Conservation (phyloP, 2,329 filamentous ascomycete genomes). For the Apiospora arundinis region DNA sequence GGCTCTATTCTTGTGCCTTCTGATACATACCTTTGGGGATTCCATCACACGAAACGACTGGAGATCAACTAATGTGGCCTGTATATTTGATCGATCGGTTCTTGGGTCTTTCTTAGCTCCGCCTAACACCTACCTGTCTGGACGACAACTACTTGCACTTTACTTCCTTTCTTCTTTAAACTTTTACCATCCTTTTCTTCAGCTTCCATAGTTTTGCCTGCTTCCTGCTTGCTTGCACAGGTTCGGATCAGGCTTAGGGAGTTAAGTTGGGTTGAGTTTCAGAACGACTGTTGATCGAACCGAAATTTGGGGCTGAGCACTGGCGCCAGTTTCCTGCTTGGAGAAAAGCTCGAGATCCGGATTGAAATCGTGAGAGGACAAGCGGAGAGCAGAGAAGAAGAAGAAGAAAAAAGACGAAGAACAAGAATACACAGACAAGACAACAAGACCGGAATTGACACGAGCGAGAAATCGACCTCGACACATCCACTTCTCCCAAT, state of each 20-base stretch:
- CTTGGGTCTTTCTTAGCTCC: constrained; percentile 37
- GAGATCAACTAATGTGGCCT: constrained; percentile 41
- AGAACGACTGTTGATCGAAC: constrained; percentile 17
- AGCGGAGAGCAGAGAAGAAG: not conserved
- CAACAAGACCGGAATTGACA: not conserved
- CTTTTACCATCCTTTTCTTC: constrained; percentile 20
- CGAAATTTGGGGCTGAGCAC: constrained; percentile 17
- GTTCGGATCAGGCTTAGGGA: constrained; percentile 20
- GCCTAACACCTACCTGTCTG: constrained; percentile 18
- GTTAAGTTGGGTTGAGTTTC: constrained; percentile 19
- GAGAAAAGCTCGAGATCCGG: constrained; percentile 7
- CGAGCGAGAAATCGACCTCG: constrained; percentile 17
- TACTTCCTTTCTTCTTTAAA: constrained; percentile 18
- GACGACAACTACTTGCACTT: constrained; percentile 12
- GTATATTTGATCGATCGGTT: constrained; percentile 42
- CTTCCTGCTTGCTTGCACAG: constrained; percentile 15
- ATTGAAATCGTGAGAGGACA: constrained; percentile 14
- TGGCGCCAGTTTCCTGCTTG: constrained; percentile 13
- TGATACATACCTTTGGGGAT: constrained; percentile 19
- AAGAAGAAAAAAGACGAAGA: not conserved
- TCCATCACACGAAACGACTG: constrained; percentile 24
- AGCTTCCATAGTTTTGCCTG: constrained; percentile 28
- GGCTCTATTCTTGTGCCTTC: constrained; percentile 19
- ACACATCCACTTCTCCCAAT: not conserved
- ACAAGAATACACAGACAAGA: not conserved